Evolutionary conservation across 192 early-diverging fungal species (phyloP), one percentile per base, ranked within the genome.

Genomic region (Pilobolus umbonatus): DNA sequence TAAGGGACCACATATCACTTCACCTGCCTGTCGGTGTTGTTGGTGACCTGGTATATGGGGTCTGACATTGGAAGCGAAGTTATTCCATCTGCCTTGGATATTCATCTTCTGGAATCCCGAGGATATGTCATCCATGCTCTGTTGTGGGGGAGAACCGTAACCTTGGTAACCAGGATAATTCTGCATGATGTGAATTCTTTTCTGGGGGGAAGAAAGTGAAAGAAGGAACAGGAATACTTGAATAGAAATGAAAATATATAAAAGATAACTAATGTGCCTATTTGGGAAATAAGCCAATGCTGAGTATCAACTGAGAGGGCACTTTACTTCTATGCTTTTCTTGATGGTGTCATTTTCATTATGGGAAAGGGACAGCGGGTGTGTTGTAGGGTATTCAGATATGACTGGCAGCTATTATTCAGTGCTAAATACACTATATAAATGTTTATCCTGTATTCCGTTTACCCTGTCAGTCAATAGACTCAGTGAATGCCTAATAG

Each of bases 1-100:
- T 21, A 79, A 29, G 2, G 77, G 77, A 21, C 77, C 77, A 21
- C 74, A 75, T 14, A 71, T 30, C 5, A 71, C 68, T 42, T 69
- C 52, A 1, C 52, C 52, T 0, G 52, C 34, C 26, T 34, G 19
- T 34, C 36, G 19, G 19, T 53, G 51, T 34, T 15, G 30, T 5
- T n/a, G 51, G 6, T 52, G 50, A 49, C n/a, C n/a, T n/a, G n/a
- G n/a, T n/a, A 49, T 12, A 28, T 49, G 47, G 47, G 47, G 25
- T 5, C 25, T 28, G 29, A 28, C 25, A 49, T 14, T 49, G 4
- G 47, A 49, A 49, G 29, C 29, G 47, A 28, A n/a, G n/a, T n/a
- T n/a, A n/a, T n/a, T n/a, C n/a, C n/a, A n/a, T n/a, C n/a, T 49
- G 3, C 29, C 47, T 29, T 28, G 21, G 3, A 49, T 12, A 28